These are phyloP conservation scores for Camellia granthamiana DNA, from an alignment of 148 eudicot genomes.

Conservation along the genomic window DNA sequence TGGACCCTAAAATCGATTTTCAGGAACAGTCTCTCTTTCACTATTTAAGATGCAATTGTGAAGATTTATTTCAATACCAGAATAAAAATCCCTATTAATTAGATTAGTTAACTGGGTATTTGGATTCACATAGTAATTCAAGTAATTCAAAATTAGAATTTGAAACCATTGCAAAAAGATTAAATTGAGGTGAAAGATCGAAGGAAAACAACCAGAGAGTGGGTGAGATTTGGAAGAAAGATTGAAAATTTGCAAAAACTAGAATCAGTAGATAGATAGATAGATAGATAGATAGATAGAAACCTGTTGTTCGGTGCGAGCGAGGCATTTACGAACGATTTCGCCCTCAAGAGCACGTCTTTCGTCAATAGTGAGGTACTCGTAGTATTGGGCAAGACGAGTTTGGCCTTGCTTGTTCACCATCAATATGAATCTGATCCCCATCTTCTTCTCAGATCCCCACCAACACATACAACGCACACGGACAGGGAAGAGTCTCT, in stretches of 20 bases:
- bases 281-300: too few species aligned
- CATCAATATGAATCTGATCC: slow-evolving; percentile 90
- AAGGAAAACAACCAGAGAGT: too few species aligned
- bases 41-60: neutral
- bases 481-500: too few species aligned
- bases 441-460: slow-evolving; percentile 40
- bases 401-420: slow-evolving; percentile 99
- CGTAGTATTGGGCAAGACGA: slow-evolving; percentile 92
- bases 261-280: too few species aligned
- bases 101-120: neutral
- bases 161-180: neutral
- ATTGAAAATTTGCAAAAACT: neutral
- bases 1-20: neutral
- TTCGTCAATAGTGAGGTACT: slow-evolving; percentile 83
- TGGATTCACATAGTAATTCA: neutral
- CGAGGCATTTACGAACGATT: slow-evolving; percentile 97
- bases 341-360: slow-evolving; percentile 97
- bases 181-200: neutral
- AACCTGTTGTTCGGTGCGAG: slow-evolving; percentile 93
- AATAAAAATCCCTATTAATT: neutral
- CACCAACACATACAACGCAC: too few species aligned
- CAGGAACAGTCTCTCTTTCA: neutral
- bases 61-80: neutral
- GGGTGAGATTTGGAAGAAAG: too few species aligned
- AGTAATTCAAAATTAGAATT: neutral